Base-by-base conservation (phyloP, 345 rosid species). In the Salix udensis region DNA sequence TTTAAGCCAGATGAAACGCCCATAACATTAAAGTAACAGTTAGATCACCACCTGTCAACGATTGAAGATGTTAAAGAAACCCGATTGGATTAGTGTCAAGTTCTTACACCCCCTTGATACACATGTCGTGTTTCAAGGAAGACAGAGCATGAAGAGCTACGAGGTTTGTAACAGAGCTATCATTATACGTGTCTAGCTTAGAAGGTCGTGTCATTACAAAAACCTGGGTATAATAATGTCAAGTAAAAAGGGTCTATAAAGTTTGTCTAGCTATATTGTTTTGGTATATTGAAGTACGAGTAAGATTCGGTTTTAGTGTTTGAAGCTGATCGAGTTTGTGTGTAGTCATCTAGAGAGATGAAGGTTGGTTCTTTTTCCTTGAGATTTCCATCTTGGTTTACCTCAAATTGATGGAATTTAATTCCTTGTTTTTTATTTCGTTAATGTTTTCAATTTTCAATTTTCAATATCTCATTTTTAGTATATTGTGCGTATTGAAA, bases 11-110 rank as follows among this genome's bases (percentile, higher is more conserved):
- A 15, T 44, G 67, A 24, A 3, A 67, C 23, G 36, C 6, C 37
- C 24, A 14, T 37, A 4, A 3, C 34, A 5, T 30, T 21, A 3
- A 1, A 4, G 5, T 66, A 1, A 36, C 5, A 30, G 69, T 36
- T 30, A 36, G 13, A 67, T 34, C 18, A 73, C 76, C 85, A 71
- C 77, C 67, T 78, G 87, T 78, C 85, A 68, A 74, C 40, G 23
- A 23, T 15, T 18, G 15, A 52, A 72, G 68, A 34, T 28, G 37
- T 64, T 18, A 73, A 58, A 67, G 36, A 52, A 7, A 71, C 74
- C 84, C 71, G 73, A 12, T 66, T 79, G 74, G 82, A 77, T 85
- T 81, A 50, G 83, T 83, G 89, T 48, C 84, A 15, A 18, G 48
- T 24, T 6, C 5, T 2, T 46, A 71, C 26, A 34, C n/a, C 73